Evolutionary conservation across 2,329 filamentous ascomycete species (phyloP), one percentile per base, ranked within the genome.

Genomic region (Fusarium pseudonygamai): DNA sequence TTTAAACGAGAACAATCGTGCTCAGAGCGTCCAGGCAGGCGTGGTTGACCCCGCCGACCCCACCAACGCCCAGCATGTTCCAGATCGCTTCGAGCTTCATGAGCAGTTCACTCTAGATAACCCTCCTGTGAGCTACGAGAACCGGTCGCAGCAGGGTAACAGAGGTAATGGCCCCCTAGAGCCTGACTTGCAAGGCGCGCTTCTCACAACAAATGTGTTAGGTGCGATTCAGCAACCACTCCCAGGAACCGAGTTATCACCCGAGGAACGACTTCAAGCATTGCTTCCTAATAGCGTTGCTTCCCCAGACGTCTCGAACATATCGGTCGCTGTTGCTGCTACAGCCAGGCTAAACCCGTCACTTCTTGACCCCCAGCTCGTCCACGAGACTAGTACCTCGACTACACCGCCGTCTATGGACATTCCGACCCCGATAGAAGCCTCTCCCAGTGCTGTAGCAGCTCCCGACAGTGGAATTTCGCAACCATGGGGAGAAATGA

Each of bases 61-160:
- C 63, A 47, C 64, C 68, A 78, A 75, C 30, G 60, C 56, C 50
- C 70, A 78, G 30, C 72, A 77, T 67, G 69, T 76, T 15, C 62
- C 73, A 42, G 83, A 85, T 47, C 82, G 82, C 47, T 86, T 89
- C 68, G 87, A 90, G 71, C 77, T 90, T 16, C 88, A 90, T 42
- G 89, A 90, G 52, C 88, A 90, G 47, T 90, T 87, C 76, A 87
- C 87, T 5, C 78, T 89, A 8, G 88, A 91, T 28, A 87, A 90
- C 58, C 86, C 87, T 4, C 86, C 88, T 3, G 75, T 84, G 22
- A 85, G 81, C 77, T 88, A 88, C 50, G 87, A 88, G 45, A 76
- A 67, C 53, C 76, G 78, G 36, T 47, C 75, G 18, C 77, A 77
- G 26, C 73, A 64, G 50, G 74, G 71, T 36, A 78, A 70, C 36